phyloP scores from a whole-genome alignment of 2,329 filamentous ascomycete genomes.

The Aplosporella prunicola region DNA sequence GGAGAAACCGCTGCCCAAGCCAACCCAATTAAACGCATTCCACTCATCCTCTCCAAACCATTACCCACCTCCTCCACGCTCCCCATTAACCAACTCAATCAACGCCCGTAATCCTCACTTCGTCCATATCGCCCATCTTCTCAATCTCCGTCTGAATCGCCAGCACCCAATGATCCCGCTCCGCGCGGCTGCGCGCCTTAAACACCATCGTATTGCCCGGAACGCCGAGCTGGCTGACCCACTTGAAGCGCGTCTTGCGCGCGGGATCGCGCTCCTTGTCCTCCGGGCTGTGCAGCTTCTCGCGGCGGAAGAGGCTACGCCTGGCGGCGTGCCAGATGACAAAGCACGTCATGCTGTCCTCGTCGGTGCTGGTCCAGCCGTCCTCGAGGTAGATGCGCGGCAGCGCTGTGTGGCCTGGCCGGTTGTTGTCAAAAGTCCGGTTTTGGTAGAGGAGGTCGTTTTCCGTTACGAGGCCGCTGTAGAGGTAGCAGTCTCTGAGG shows the following conservation, averaged over 20 bases:
- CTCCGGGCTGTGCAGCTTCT: conserved; percentile 22
- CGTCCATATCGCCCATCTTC: conserved; percentile 42
- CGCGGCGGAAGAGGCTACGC: conserved; percentile 45
- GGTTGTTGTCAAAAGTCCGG: conserved; percentile 54
- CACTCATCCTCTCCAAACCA: too few species aligned
- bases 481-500: conserved; percentile 55
- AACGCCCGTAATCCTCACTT: conserved; percentile 27
- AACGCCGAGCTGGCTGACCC: conserved; percentile 51
- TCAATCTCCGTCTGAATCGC: conserved; percentile 59
- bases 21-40: too few species aligned
- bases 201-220: conserved; percentile 57
- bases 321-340: conserved; percentile 55
- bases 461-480: conserved; percentile 52
- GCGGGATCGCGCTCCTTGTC: conserved; percentile 18
- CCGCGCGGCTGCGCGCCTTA: conserved; percentile 53
- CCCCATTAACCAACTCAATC: background rate
- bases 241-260: conserved; percentile 40
- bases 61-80: too few species aligned
- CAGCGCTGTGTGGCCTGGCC: conserved; percentile 49
- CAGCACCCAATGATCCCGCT: conserved; percentile 60
- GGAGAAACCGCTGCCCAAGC: too few species aligned
- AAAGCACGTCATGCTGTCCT: conserved; percentile 57
- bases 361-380: conserved; percentile 52
- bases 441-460: conserved; percentile 55
- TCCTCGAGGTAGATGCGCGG: conserved; percentile 53